These are phyloP conservation scores for Geranium brycei DNA, from an alignment of 345 rosid genomes.

Conservation along the genomic window DNA sequence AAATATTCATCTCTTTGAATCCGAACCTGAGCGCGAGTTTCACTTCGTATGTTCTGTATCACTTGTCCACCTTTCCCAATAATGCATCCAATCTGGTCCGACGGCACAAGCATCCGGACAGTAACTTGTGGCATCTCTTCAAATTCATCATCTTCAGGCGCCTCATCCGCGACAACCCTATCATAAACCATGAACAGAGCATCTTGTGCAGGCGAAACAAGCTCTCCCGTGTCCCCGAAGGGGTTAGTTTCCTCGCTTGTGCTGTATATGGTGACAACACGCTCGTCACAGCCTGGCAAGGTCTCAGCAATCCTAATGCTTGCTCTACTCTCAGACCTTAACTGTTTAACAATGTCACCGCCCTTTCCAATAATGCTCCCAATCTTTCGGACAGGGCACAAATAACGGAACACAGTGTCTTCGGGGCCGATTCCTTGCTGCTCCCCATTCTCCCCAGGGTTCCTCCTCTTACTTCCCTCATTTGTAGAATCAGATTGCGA, in stretches of 20 bases:
- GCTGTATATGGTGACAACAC: constrained; percentile 86
- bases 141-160: constrained; percentile 47
- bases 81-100: constrained; percentile 95
- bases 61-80: constrained; percentile 94
- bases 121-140: constrained; percentile 42
- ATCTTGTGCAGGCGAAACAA: constrained; percentile 78
- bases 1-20: constrained; percentile 77
- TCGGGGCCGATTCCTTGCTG: constrained; percentile 37
- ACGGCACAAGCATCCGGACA: constrained; percentile 80
- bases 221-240: constrained; percentile 37
- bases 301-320: constrained; percentile 80
- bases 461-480: constrained; percentile 57
- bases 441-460: constrained; percentile 62
- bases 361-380: constrained; percentile 95
- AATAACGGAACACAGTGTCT: constrained; percentile 75
- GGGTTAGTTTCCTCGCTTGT: constrained; percentile 71
- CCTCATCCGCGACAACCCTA: constrained; percentile 60
- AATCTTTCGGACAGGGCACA: constrained; percentile 73
- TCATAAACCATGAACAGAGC: constrained; percentile 81
- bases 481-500: constrained; percentile 51
- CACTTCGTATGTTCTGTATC: constrained; percentile 71
- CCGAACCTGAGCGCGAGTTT: constrained; percentile 84
- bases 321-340: constrained; percentile 67
- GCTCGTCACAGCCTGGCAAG: constrained; percentile 67
- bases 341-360: constrained; percentile 87